Percentiles rank a stretch among this genome's conserved stretches.
Conservation (phyloP, 202 grass and related monocot species). For the Eragrostis tef region DNA sequence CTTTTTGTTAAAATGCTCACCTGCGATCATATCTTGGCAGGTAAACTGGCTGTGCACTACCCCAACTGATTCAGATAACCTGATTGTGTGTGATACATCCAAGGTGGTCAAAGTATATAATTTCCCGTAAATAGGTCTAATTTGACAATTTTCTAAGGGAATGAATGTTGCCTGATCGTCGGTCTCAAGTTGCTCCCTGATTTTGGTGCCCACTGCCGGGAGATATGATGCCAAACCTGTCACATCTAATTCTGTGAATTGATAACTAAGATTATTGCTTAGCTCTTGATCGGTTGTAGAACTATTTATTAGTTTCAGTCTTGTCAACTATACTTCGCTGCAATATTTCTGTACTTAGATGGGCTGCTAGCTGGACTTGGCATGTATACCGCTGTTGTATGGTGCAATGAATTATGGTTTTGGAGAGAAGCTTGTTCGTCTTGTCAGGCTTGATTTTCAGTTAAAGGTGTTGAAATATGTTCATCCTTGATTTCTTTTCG, state of each 20-base stretch:
- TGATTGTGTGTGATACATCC: constrained; percentile 89
- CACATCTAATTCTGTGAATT: constrained; percentile 12
- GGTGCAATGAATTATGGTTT: constrained; percentile 13
- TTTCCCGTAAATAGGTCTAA: constrained; percentile 42
- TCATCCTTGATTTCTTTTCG: neutral
- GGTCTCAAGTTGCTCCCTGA: neutral
- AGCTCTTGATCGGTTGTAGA: neutral
- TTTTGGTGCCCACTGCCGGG: neutral
- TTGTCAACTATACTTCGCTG: neutral
- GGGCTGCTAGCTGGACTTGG: neutral
- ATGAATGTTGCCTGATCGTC: constrained; percentile 14
- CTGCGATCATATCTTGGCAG: constrained; percentile 50
- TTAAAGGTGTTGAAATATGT: constrained; percentile 18
- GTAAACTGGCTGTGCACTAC: constrained; percentile 91
- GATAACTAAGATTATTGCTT: neutral
- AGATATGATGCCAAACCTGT: neutral
- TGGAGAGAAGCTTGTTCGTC: neutral
- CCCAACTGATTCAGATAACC: constrained; percentile 79
- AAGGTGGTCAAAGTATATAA: constrained; percentile 83
- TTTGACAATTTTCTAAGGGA: neutral
- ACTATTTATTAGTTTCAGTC: neutral
- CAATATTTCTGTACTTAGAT: neutral
- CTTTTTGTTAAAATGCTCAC: constrained; percentile 30
- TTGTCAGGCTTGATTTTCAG: neutral
- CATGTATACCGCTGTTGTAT: constrained; percentile 29